Base-by-base conservation (phyloP, 495 filamentous ascomycete species). In the Extremus antarcticus region DNA sequence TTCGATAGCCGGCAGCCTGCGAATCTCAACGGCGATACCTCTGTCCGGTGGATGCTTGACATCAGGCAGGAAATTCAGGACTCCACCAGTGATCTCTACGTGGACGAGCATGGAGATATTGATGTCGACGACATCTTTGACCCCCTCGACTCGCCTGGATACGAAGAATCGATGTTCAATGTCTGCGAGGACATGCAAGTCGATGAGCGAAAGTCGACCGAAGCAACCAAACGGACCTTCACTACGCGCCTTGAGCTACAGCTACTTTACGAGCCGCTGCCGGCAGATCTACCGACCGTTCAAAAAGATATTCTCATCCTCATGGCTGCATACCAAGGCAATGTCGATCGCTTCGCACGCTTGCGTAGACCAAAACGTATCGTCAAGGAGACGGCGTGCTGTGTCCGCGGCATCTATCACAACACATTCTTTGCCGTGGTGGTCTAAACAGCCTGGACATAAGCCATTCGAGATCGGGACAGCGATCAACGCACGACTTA, bases 11-110 rank as follows among this genome's bases (percentile, higher is more conserved):
- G 29, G 29, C 29, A 35, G 13, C 7, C 15, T 63, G 46, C 46
- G 56, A 11, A 17, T 50, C 52, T 68, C 15, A 68, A 70, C 54
- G 56, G 59, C 19, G 67, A 70, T 53, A 68, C 64, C 17, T 57
- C 57, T 53, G 57, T 63, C 22, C 47, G 47, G 19, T 68, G 56
- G 41, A 43, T 43, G 25, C 51, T 54, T n/a, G 39, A 54, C 17
- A 32, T 54, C 39, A 54, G 25, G 20, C 51, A 54, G 32, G n/a
- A 47, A 25, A 11, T 54, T 53, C 39, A 53, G 41, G 21, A 24
- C 23, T 11, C 43, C 19, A 47, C 43, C 43, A 21, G 9, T 47
- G 9, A 11, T 21, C 13, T 15, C 13, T 11, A 47, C 9, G 10
- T 11, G n/a, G n/a, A n/a, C n/a, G n/a, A n/a, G n/a, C 43, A 9